Percentiles rank a stretch among this genome's conserved stretches.
These are phyloP conservation scores for Blepharisma undulans DNA, from an alignment of 169 alveolate species.

Conservation along the genomic window DNA sequence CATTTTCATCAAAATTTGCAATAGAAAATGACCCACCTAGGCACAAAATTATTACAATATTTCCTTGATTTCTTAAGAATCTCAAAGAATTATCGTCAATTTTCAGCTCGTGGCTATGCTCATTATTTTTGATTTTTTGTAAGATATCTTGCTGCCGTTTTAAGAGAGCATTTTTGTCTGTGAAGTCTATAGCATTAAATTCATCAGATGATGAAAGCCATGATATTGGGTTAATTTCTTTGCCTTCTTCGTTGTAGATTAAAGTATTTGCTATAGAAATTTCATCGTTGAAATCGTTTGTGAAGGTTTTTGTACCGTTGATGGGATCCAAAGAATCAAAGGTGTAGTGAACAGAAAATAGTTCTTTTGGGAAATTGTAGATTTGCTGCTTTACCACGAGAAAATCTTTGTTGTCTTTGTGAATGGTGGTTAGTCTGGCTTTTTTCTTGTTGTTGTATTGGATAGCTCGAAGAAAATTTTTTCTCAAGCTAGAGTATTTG, in stretches of 20 bases:
- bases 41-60: conserved; percentile 63
- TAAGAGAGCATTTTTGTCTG: neutral
- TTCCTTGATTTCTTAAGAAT: conserved; percentile 9
- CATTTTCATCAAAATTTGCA: conserved; percentile 55
- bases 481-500: neutral
- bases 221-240: neutral
- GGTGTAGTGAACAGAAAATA: neutral
- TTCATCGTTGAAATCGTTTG: neutral
- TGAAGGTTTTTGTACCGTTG: neutral
- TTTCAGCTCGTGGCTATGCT: neutral
- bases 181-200: neutral
- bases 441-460: neutral
- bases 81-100: neutral
- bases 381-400: neutral
- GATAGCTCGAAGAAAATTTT: neutral
- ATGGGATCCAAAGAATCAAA: neutral
- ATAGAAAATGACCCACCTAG: conserved; percentile 73
- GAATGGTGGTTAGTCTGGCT: neutral
- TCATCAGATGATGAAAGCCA: neutral
- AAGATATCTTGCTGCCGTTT: conserved; percentile 1
- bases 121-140: neutral
- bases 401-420: neutral
- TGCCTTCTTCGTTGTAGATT: neutral
- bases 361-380: neutral
- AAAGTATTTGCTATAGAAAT: neutral